These are phyloP conservation scores for Ustilago shanxiensis DNA, from an alignment of 1,284 basidiomycete genomes.

Conservation along the genomic window DNA sequence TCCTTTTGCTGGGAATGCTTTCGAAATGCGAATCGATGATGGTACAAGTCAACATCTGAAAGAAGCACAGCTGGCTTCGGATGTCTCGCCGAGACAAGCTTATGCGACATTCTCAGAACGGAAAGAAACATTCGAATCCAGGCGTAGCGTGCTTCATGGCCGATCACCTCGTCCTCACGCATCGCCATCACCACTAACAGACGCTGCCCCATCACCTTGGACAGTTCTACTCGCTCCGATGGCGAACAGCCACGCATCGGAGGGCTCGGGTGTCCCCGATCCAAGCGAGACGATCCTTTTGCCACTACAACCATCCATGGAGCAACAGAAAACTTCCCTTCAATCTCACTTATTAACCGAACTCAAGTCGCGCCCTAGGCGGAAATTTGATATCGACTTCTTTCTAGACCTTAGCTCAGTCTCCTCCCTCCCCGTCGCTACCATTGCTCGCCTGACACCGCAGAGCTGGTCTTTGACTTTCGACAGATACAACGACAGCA, in stretches of 20 bases:
- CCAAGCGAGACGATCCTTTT: slow-evolving; percentile 7
- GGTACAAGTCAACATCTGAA: too few relatives aligned
- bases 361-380: neutral
- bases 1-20: slow-evolving; percentile 17
- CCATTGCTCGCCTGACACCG: slow-evolving; percentile 14
- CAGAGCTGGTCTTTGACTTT: slow-evolving; percentile 31
- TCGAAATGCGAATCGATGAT: too few relatives aligned
- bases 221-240: slow-evolving; percentile 21
- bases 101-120: neutral
- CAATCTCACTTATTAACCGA: neutral
- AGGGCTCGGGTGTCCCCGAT: neutral
- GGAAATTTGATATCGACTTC: neutral
- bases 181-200: neutral
- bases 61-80: too few relatives aligned
- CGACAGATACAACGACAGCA: neutral
- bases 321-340: slow-evolving; percentile 14
- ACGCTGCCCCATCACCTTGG: slow-evolving; percentile 8
- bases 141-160: neutral
- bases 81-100: neutral
- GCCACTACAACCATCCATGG: slow-evolving; percentile 10
- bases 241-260: neutral
- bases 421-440: slow-evolving; percentile 6
- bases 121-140: neutral
- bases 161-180: slow-evolving; percentile 5
- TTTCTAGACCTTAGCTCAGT: slow-evolving; percentile 30